Percentiles rank a stretch among this genome's conserved stretches.
These are phyloP conservation scores for Polyporus arcularius DNA, from an alignment of 768 basidiomycete species.

Conservation along the genomic window DNA sequence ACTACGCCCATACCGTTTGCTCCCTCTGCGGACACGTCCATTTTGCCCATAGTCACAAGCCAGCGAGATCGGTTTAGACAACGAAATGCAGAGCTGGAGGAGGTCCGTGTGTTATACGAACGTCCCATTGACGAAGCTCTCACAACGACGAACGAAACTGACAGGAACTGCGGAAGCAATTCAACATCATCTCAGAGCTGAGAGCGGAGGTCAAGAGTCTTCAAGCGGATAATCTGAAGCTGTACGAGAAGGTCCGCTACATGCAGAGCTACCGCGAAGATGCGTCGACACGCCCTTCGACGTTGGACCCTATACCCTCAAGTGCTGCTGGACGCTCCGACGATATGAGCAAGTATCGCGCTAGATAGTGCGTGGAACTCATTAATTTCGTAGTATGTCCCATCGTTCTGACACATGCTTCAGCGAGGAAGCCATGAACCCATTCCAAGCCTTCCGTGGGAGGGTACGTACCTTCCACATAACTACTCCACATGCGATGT, in stretches of 20 bases:
- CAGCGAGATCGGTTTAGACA: constrained; percentile 98
- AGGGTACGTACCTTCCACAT: constrained; percentile 62
- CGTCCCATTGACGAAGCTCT: too few relatives aligned
- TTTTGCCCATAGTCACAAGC: constrained; percentile 96
- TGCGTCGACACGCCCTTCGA: constrained; percentile 50
- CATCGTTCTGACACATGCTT: background rate
- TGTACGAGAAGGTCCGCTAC: constrained; percentile 98
- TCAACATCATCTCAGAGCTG: constrained; percentile 92
- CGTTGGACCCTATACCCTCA: constrained; percentile 67
- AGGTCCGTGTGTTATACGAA: constrained; percentile 47
- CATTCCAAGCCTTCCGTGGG: constrained; percentile 96
- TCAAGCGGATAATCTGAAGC: constrained; percentile 93
- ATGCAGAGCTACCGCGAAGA: constrained; percentile 96
- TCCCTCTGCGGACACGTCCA: constrained; percentile 84
- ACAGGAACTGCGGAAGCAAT: constrained; percentile 93
- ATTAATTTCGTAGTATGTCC: background rate
- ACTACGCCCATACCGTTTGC: constrained; percentile 71
- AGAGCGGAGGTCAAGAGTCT: constrained; percentile 74
- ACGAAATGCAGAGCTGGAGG: constrained; percentile 95
- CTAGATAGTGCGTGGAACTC: constrained; percentile 58
- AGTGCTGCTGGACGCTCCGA: constrained; percentile 47
- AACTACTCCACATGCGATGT: too few relatives aligned
- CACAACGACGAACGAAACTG: too few relatives aligned
- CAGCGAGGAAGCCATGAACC: constrained; percentile 92
- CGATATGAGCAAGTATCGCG: constrained; percentile 86